Evolutionary conservation across 2,329 filamentous ascomycete genomes (phyloP).

Genomic region (Diplodia seriata): DNA sequence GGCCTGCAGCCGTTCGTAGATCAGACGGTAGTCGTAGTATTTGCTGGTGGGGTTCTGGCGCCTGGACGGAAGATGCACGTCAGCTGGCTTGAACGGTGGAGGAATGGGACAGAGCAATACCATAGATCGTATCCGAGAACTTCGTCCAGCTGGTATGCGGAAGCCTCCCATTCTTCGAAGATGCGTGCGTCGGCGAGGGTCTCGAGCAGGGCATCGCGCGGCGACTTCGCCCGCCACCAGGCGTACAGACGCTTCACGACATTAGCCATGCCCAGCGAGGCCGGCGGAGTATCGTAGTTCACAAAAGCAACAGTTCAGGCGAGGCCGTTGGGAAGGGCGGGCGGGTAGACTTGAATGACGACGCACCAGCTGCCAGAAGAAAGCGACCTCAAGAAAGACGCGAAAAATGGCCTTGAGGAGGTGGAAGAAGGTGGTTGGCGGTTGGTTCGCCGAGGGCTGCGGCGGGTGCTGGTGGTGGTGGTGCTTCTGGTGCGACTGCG

Average conservation of each 20-base stretch:
- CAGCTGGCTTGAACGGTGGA: neutral
- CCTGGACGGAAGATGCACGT: slow-evolving; percentile 55
- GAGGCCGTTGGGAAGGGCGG: too few species aligned
- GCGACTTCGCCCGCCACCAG: slow-evolving; percentile 72
- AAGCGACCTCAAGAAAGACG: slow-evolving; percentile 47
- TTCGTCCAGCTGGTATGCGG: slow-evolving; percentile 83
- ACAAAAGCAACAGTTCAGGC: neutral
- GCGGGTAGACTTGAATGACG: neutral
- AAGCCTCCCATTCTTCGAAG: slow-evolving; percentile 86
- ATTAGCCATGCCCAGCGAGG: slow-evolving; percentile 31
- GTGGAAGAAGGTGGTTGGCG: slow-evolving; percentile 29
- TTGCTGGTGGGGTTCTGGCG: slow-evolving; percentile 80
- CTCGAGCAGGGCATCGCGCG: slow-evolving; percentile 70
- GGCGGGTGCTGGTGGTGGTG: slow-evolving; percentile 6
- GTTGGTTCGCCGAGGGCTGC: neutral
- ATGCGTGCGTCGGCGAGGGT: slow-evolving; percentile 69
- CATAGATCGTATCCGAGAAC: slow-evolving; percentile 81
- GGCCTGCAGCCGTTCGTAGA: slow-evolving; percentile 75
- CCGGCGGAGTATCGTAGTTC: neutral
- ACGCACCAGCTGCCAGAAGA: slow-evolving; percentile 52
- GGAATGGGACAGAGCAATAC: slow-evolving; percentile 53
- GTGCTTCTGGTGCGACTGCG: slow-evolving; percentile 20
- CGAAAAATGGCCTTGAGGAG: slow-evolving; percentile 42
- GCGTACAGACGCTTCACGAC: slow-evolving; percentile 66
- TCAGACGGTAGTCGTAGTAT: slow-evolving; percentile 86